A percentile compares a stretch with the other conserved stretches of the same genome.
phyloP scores from a whole-genome alignment of 2,329 filamentous ascomycete species.

The Fusarium azukiicola region DNA sequence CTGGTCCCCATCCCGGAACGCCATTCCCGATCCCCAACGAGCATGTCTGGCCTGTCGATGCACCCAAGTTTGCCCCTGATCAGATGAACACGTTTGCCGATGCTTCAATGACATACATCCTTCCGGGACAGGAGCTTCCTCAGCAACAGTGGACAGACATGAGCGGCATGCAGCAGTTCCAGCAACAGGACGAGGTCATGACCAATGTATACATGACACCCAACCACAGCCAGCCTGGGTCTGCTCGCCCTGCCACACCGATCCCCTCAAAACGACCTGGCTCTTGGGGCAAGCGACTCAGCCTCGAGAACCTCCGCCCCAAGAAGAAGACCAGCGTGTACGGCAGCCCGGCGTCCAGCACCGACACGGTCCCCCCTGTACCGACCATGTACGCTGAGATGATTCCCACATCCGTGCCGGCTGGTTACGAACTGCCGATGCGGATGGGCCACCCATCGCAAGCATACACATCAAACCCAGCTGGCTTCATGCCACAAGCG shows the following conservation, averaged over 20 bases:
- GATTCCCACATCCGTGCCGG: conserved; percentile 54
- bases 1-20: conserved; percentile 65
- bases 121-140: conserved; percentile 55
- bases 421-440: conserved; percentile 56
- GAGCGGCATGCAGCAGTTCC: conserved; percentile 53
- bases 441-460: conserved; percentile 52
- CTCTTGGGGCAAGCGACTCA: conserved; percentile 63
- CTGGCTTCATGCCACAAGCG: conserved; percentile 50
- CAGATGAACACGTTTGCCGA: conserved; percentile 60
- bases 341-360: conserved; percentile 53
- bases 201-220: conserved; percentile 52
- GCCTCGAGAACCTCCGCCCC: conserved; percentile 63
- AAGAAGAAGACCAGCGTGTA: conserved; percentile 61
- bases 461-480: conserved; percentile 51
- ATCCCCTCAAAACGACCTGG: conserved; percentile 64
- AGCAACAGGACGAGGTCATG: conserved; percentile 56
- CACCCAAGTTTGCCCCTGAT: conserved; percentile 65
- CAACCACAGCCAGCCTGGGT: conserved; percentile 49
- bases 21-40: conserved; percentile 66
- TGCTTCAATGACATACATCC: conserved; percentile 57
- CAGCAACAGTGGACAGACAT: conserved; percentile 53
- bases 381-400: conserved; percentile 56
- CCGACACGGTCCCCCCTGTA: conserved; percentile 54
- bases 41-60: conserved; percentile 62
- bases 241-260: conserved; percentile 62